Percentiles rank a stretch among this genome's conserved stretches.
Evolutionary conservation across 23 red algal species (phyloP).

Genomic region (Gracilaria domingensis): DNA sequence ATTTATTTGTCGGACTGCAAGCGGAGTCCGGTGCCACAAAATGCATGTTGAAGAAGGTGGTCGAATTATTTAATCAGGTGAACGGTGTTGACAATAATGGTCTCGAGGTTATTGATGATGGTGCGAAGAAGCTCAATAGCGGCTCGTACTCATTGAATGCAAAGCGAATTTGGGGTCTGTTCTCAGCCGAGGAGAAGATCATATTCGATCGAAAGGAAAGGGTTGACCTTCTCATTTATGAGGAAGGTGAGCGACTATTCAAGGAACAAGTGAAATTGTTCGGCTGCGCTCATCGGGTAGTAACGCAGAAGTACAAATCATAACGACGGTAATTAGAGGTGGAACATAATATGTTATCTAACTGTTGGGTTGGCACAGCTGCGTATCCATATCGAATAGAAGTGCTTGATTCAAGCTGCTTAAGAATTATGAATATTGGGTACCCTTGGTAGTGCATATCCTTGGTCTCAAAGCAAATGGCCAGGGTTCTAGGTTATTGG

Average conservation of each 20-base stretch:
- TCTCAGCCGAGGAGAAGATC: conserved; percentile 29
- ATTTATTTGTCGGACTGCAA: conserved; percentile 58
- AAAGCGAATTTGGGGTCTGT: conserved; percentile 41
- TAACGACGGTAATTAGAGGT: background rate
- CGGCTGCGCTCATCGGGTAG: conserved; percentile 39
- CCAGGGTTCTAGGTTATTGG: no score
- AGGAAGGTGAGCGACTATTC: conserved; percentile 51
- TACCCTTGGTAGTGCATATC: no score
- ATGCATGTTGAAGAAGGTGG: conserved; percentile 53
- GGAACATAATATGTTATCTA: background rate
- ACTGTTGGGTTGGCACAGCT: background rate
- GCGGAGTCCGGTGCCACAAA: conserved; percentile 42
- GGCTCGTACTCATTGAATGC: conserved; percentile 55
- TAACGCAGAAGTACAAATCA: background rate
- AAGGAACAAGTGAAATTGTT: conserved; percentile 52
- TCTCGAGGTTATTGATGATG: conserved; percentile 26
- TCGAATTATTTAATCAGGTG: conserved; percentile 41
- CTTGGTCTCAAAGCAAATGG: no score
- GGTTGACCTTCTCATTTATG: conserved; percentile 62
- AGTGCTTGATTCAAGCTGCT: no score
- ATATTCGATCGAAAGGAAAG: conserved; percentile 59
- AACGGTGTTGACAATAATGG: conserved; percentile 51
- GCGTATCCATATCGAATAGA: no score
- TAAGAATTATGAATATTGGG: no score
- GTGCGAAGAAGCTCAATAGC: conserved; percentile 40